Base-by-base conservation (phyloP, 2,329 filamentous ascomycete genomes). In the Calonectria honghensis region DNA sequence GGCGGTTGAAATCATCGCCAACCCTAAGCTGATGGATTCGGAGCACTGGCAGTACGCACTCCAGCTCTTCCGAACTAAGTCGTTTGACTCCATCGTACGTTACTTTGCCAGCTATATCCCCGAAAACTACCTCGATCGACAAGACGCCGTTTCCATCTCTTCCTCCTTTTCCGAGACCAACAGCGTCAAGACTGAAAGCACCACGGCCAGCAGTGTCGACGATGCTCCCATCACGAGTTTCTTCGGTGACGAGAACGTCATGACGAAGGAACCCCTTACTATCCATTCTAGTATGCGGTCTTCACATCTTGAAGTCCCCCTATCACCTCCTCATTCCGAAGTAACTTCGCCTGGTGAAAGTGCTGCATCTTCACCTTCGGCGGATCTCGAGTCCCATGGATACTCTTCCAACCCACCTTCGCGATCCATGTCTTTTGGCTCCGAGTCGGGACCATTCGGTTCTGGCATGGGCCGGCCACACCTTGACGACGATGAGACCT, bases 71-170 rank as follows among this genome's bases (percentile, higher is more conserved):
- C 88, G 90, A 18, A 90, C 90, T 13, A 89, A 86, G 79, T 91
- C 90, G 3, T 88, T 91, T 71, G 90, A 92, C 82, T 91, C 90
- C 24, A 89, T 92, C 74, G 89, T 92, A 75, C 87, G 90, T 76
- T 91, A 90, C 80, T 92, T 91, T 82, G 86, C 89, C 27, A 91
- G 89, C 63, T 92, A 92, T 76, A 87, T 92, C 10, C 90, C 90
- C 32, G 83, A 87, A 14, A 85, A 88, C 74, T 88, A 90, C 73
- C 81, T 86, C 3, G 79, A 83, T 50, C 88, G 86, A 83, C 84
- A 88, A 70, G 82, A 82, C 29, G 70, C 78, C 31, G 74, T 78
- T 70, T 83, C 84, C 72, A 82, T 83, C 69, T 82, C 79, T 39
- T 86, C 87, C 67, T 84, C 84, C 39, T 85, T 82, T 67, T 84